These are phyloP conservation scores for Rubia balearica DNA, from an alignment of 305 asterid genomes.

Conservation along the genomic window DNA sequence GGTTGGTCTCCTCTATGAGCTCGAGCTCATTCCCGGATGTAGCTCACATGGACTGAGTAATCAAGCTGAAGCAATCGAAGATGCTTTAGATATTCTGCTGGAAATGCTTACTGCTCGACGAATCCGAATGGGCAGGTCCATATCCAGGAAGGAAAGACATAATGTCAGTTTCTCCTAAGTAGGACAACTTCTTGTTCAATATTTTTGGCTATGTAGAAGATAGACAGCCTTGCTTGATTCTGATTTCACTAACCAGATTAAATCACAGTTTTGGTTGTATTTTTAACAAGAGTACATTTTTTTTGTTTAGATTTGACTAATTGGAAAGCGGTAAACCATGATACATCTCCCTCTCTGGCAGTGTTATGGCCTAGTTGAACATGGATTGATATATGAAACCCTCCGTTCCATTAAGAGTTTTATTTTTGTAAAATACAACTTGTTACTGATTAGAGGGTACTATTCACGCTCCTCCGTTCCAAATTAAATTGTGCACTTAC, in stretches of 20 bases:
- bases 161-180: background rate
- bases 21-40: slow-evolving; percentile 46
- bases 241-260: slow-evolving; percentile 26
- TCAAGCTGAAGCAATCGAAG: slow-evolving; percentile 1
- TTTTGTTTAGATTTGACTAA: no score
- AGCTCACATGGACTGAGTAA: background rate
- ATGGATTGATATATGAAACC: no score
- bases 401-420: no score
- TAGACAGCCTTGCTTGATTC: background rate
- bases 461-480: no score
- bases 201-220: background rate
- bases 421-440: no score
- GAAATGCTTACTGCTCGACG: slow-evolving; percentile 3
- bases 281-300: no score
- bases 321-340: no score
- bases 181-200: background rate
- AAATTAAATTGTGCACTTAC: no score
- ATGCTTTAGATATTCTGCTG: background rate
- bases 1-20: slow-evolving; percentile 69
- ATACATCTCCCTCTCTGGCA: no score
- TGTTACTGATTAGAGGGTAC: no score
- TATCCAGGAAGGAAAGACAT: background rate
- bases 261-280: background rate
- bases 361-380: no score
- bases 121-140: background rate